These are phyloP conservation scores for Chrysoporthe austroafricana DNA, from an alignment of 2,329 filamentous ascomycete species.

Conservation along the genomic window DNA sequence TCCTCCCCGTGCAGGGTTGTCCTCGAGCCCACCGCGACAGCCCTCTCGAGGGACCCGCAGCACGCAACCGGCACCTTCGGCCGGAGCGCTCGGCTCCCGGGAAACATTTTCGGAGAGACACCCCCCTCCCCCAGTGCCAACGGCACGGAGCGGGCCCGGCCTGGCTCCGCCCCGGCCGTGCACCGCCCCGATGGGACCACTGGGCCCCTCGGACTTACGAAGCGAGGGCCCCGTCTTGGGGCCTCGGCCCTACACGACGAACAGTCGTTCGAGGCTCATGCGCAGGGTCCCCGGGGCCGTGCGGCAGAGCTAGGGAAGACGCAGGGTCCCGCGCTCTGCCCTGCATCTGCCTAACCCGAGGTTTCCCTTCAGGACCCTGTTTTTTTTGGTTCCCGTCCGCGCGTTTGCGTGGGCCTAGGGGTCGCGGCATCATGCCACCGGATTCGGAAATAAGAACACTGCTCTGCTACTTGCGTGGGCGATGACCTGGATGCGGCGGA, in stretches of 20 bases:
- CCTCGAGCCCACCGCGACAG: too few relatives aligned
- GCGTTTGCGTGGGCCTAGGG: neutral
- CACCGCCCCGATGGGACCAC: neutral
- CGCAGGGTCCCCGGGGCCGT: too few relatives aligned
- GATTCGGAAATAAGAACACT: too few relatives aligned
- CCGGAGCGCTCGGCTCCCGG: neutral
- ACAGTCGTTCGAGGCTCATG: too few relatives aligned
- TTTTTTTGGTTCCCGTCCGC: neutral
- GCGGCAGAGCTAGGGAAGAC: too few relatives aligned
- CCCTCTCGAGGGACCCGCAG: too few relatives aligned
- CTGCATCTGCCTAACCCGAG: too few relatives aligned
- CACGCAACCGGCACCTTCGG: neutral
- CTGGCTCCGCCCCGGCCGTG: neutral
- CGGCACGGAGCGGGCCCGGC: slow-evolving; percentile 2
- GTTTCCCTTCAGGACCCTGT: neutral
- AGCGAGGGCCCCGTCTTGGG: neutral
- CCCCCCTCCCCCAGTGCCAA: neutral
- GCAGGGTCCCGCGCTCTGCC: too few relatives aligned
- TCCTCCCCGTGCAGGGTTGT: neutral
- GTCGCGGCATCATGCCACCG: neutral
- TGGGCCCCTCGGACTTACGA: neutral
- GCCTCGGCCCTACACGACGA: too few relatives aligned
- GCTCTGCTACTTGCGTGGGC: neutral
- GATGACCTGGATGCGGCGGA: neutral
- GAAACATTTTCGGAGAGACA: neutral